Conservation (phyloP, 495 filamentous ascomycete species). For the Annulohypoxylon moriforme region DNA sequence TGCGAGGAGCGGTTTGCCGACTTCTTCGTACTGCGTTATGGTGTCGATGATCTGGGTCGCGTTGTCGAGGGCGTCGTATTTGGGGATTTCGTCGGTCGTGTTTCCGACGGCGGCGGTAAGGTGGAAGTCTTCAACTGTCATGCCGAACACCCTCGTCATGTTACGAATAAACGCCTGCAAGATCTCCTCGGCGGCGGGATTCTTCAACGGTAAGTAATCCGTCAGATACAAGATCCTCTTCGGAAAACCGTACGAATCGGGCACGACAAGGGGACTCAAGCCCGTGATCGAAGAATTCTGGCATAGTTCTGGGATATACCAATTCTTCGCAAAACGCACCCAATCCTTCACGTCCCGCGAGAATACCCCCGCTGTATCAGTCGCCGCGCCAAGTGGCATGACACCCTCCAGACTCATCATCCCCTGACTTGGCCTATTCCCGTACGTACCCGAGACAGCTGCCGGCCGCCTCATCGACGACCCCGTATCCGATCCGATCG, state of each 20-base stretch:
- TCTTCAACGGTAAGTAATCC: slow-evolving; percentile 54
- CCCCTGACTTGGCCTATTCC: slow-evolving; percentile 59
- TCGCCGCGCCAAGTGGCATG: slow-evolving; percentile 58
- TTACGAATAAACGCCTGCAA: slow-evolving; percentile 62
- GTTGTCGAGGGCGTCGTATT: slow-evolving; percentile 17
- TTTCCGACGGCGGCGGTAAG: slow-evolving; percentile 44
- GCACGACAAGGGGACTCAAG: slow-evolving; percentile 45
- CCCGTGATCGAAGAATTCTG: slow-evolving; percentile 50
- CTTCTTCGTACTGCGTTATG: slow-evolving; percentile 38
- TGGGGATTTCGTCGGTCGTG: slow-evolving; percentile 46
- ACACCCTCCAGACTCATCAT: slow-evolving; percentile 57
- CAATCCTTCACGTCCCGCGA: slow-evolving; percentile 50
- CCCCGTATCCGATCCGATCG: slow-evolving; percentile 60
- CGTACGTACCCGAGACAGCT: slow-evolving; percentile 60
- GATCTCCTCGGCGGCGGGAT: slow-evolving; percentile 50
- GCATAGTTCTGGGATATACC: slow-evolving; percentile 52
- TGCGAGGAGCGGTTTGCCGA: slow-evolving; percentile 45
- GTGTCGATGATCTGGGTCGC: slow-evolving; percentile 25
- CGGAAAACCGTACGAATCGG: slow-evolving; percentile 49
- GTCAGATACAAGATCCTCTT: slow-evolving; percentile 52
- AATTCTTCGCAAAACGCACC: slow-evolving; percentile 54
- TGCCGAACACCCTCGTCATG: slow-evolving; percentile 66
- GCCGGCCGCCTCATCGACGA: slow-evolving; percentile 61
- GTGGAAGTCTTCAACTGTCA: slow-evolving; percentile 54
- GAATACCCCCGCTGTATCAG: slow-evolving; percentile 61